These are phyloP conservation scores for Phytopythium montanum DNA, from an alignment of 352 stramenopile species.

Conservation along the genomic window DNA sequence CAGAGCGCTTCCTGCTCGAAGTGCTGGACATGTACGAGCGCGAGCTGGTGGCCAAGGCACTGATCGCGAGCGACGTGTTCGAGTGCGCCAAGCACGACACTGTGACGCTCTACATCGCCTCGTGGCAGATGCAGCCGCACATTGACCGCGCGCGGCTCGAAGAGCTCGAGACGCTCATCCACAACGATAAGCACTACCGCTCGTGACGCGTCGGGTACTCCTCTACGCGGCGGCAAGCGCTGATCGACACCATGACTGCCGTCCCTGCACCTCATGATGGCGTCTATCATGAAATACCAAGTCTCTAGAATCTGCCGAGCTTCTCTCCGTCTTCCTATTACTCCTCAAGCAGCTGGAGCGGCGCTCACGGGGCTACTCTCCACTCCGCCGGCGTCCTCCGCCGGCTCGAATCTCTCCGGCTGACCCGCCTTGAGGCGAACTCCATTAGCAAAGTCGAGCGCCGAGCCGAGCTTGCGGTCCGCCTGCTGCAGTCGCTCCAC, in stretches of 20 bases:
- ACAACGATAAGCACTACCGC: conserved; percentile 58
- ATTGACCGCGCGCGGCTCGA: conserved; percentile 58
- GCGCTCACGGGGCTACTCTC: not conserved
- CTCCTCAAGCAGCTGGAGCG: not conserved
- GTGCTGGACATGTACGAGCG: conserved; percentile 74
- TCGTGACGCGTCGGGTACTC: not conserved
- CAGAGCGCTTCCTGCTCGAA: conserved; percentile 60
- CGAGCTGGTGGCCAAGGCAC: conserved; percentile 73
- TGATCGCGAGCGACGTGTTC: conserved; percentile 68
- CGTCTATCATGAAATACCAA: too few relatives aligned
- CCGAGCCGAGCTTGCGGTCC: conserved; percentile 54
- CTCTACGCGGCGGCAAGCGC: too few relatives aligned
- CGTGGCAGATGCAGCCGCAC: conserved; percentile 86
- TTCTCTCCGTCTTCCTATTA: not conserved
- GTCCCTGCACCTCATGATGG: too few relatives aligned
- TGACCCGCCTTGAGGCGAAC: conserved; percentile 67
- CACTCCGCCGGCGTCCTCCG: not conserved
- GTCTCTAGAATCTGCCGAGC: too few relatives aligned
- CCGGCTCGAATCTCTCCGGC: conserved; percentile 35
- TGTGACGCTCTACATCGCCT: conserved; percentile 71
- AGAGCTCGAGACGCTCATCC: conserved; percentile 56
- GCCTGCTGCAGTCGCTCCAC: conserved; percentile 68
- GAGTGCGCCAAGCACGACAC: conserved; percentile 66
- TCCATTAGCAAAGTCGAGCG: conserved; percentile 80
- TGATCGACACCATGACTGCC: too few relatives aligned